Percentiles rank a stretch among this genome's conserved stretches.
Conservation (phyloP, 2,329 filamentous ascomycete species). For the Rutstroemia sp. region DNA sequence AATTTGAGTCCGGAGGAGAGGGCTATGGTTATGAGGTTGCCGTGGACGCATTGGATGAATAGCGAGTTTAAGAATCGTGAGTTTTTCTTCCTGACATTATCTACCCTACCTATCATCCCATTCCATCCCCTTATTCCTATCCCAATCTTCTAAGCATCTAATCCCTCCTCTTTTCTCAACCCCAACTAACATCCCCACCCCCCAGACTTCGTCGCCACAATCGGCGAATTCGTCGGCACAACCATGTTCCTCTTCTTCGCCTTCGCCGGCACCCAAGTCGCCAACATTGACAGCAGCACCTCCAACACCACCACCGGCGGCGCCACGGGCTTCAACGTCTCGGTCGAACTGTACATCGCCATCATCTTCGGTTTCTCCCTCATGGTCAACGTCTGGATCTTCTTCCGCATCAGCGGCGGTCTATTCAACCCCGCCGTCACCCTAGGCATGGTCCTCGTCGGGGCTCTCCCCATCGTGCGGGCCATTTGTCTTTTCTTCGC, state of each 20-base stretch:
- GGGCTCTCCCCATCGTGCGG: slow-evolving; percentile 29
- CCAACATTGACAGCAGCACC: slow-evolving; percentile 20
- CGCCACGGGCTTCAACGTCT: slow-evolving; percentile 19
- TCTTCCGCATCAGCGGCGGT: slow-evolving; percentile 36
- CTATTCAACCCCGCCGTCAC: slow-evolving; percentile 44
- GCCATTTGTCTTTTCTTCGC: slow-evolving; percentile 28
- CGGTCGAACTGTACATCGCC: slow-evolving; percentile 33
- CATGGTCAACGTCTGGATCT: slow-evolving; percentile 48
- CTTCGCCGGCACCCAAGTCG: slow-evolving; percentile 27
- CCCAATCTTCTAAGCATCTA: neutral
- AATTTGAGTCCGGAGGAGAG: slow-evolving; percentile 34
- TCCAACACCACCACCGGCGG: neutral
- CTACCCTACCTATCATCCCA: too few species aligned
- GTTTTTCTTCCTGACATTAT: neutral
- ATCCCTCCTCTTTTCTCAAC: neutral
- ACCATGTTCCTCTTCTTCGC: slow-evolving; percentile 33
- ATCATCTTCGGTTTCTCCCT: slow-evolving; percentile 32
- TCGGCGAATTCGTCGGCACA: slow-evolving; percentile 29
- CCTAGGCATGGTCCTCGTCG: slow-evolving; percentile 31
- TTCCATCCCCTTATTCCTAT: neutral
- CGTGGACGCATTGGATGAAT: slow-evolving; percentile 41
- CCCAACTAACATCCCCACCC: neutral
- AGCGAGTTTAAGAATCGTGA: slow-evolving; percentile 36
- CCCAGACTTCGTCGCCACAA: slow-evolving; percentile 22
- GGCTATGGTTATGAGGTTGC: slow-evolving; percentile 37